Percentiles rank a stretch among this genome's conserved stretches.
phyloP scores from a whole-genome alignment of 2,329 filamentous ascomycete species.

The Beauveria sp. region DNA sequence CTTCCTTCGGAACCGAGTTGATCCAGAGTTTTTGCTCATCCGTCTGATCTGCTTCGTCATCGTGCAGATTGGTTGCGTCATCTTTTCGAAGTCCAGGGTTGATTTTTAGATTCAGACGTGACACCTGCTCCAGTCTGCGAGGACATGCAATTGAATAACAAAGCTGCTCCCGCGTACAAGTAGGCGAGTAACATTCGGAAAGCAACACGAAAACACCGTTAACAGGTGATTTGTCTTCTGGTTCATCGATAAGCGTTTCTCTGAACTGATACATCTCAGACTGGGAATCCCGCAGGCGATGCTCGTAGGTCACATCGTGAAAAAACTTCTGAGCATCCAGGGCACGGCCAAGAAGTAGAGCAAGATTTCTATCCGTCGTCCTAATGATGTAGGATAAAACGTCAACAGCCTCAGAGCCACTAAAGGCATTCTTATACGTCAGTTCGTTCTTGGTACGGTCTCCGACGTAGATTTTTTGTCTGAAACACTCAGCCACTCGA shows the following conservation, averaged over 20 bases:
- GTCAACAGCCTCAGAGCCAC: conserved; percentile 90
- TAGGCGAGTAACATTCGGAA: conserved; percentile 96
- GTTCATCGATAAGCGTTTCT: conserved; percentile 80
- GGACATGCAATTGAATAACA: conserved; percentile 99
- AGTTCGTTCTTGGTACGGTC: conserved; percentile 95
- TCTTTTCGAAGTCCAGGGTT: conserved; percentile 74
- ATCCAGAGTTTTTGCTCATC: conserved; percentile 99
- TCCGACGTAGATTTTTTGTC: conserved; percentile 74
- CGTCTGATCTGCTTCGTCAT: conserved; percentile 74
- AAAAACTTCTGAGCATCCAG: conserved; percentile 98
- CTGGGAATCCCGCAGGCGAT: conserved; percentile 86
- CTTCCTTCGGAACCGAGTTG: conserved; percentile 91
- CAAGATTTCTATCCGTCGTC: conserved; percentile 91
- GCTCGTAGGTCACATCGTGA: conserved; percentile 97
- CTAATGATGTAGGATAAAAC: conserved; percentile 94
- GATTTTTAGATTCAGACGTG: conserved; percentile 85
- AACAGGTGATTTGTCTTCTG: conserved; percentile 63
- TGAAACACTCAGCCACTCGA: conserved; percentile 87
- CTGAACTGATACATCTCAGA: conserved; percentile 96
- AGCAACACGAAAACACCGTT: conserved; percentile 95
- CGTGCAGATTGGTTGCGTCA: conserved; percentile 51
- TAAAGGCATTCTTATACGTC: conserved; percentile 95
- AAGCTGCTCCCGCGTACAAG: conserved; percentile 87
- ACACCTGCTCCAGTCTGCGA: conserved; percentile 86
- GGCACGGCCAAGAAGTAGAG: conserved; percentile 80